A percentile compares a stretch with the other conserved stretches of the same genome.
These are phyloP conservation scores for Spathaspora sp. DNA, from an alignment of 1,139 yeast genomes.

Conservation along the genomic window DNA sequence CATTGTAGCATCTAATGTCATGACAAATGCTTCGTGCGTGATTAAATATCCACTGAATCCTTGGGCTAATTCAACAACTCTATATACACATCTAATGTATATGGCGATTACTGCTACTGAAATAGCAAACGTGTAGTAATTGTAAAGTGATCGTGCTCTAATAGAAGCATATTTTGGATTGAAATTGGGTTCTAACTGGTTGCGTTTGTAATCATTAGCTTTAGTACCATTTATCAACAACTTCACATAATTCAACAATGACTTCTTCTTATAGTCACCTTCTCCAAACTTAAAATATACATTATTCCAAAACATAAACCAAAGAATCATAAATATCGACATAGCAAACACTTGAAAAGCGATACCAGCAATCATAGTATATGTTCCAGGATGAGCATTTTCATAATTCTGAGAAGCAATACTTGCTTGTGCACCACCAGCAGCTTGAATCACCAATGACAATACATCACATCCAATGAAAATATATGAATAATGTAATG, in stretches of 20 bases:
- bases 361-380: constrained; percentile 80
- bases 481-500: constrained; percentile 70
- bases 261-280: constrained; percentile 14
- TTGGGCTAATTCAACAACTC: constrained; percentile 72
- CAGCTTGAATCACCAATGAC: constrained; percentile 72
- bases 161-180: constrained; percentile 38
- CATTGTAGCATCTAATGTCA: constrained; percentile 75
- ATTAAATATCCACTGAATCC: constrained; percentile 77
- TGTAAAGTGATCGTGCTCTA: constrained; percentile 39
- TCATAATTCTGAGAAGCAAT: constrained; percentile 39
- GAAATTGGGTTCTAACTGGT: constrained; percentile 27
- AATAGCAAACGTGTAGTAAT: constrained; percentile 48
- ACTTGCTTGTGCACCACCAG: constrained; percentile 79
- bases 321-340: constrained; percentile 57
- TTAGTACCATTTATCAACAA: constrained; percentile 23
- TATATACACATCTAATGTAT: constrained; percentile 70
- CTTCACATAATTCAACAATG: constrained; percentile 21
- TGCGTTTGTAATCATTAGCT: constrained; percentile 18
- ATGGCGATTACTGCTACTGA: constrained; percentile 53
- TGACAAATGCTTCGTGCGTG: constrained; percentile 65
- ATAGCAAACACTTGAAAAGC: constrained; percentile 75
- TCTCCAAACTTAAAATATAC: constrained; percentile 30
- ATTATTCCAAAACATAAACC: constrained; percentile 49
- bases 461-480: constrained; percentile 65
- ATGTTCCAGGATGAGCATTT: constrained; percentile 52